phyloP scores from a whole-genome alignment of 352 stramenopile genomes.

The Phytophthora sojae region DNA sequence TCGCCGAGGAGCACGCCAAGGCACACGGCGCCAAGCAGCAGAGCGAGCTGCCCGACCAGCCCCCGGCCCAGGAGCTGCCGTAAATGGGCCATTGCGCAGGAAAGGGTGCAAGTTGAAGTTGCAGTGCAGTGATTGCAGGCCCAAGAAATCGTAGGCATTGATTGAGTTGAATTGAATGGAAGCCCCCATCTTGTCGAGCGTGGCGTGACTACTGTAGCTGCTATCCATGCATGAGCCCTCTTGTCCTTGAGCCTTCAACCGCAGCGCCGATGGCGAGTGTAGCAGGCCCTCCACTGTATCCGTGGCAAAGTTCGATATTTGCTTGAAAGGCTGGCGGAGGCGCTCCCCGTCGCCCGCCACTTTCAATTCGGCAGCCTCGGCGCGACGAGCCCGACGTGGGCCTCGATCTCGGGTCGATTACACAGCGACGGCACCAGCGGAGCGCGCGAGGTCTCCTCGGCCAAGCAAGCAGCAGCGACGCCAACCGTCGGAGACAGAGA shows the following conservation, averaged over 20 bases:
- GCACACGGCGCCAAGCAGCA: constrained; percentile 46
- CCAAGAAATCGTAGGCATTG: not conserved
- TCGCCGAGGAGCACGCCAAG: constrained; percentile 57
- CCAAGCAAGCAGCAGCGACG: not conserved
- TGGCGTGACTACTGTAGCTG: too few relatives aligned
- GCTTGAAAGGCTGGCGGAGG: not conserved
- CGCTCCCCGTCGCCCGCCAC: constrained; percentile 1
- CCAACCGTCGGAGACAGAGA: constrained; percentile 3
- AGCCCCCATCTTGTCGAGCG: not conserved
- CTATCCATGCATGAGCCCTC: not conserved
- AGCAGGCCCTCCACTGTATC: not conserved
- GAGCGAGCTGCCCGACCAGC: constrained; percentile 53
- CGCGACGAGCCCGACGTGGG: constrained; percentile 4
- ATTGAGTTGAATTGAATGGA: too few relatives aligned
- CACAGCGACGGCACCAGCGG: constrained; percentile 1
- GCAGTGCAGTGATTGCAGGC: constrained; percentile 11
- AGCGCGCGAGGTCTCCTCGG: not conserved
- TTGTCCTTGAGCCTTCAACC: not conserved
- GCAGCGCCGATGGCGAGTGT: too few relatives aligned
- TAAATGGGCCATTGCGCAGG: constrained; percentile 28
- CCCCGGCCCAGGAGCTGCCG: constrained; percentile 59
- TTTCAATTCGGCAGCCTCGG: constrained; percentile 8
- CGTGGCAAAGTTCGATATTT: constrained; percentile 1
- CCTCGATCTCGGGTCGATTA: too few relatives aligned
- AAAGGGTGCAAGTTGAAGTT: constrained; percentile 33